phyloP scores from a whole-genome alignment of 352 stramenopile genomes.

The Phytophthora kernoviae region DNA sequence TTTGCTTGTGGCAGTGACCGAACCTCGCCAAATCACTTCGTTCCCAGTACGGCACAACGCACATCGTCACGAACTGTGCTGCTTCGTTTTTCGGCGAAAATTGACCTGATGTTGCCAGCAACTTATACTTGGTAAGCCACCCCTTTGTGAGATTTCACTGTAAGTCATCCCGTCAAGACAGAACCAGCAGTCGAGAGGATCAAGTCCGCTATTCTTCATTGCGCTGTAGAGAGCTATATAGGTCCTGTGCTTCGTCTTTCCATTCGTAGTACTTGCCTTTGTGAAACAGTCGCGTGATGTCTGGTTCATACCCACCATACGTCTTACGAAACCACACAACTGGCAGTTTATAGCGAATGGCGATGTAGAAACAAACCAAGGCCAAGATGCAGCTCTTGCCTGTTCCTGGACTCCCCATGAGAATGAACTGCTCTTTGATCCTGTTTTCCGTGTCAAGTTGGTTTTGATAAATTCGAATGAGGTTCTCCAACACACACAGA shows the following conservation, averaged over 20 bases:
- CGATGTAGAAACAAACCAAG: conserved; percentile 12
- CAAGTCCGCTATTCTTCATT: too few species aligned
- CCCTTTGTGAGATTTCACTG: neutral
- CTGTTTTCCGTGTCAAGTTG: neutral
- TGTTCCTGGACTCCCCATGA: conserved; percentile 10
- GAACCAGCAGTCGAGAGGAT: conserved; percentile 1
- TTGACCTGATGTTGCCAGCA: conserved; percentile 9
- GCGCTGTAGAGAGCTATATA: neutral
- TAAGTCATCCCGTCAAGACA: conserved; percentile 13
- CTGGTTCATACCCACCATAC: neutral
- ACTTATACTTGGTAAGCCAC: neutral
- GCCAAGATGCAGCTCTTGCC: conserved; percentile 22
- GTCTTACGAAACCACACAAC: conserved; percentile 8
- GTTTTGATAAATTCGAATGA: conserved; percentile 1
- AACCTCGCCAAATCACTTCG: conserved; percentile 4
- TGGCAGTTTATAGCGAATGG: neutral
- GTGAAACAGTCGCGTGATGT: conserved; percentile 11
- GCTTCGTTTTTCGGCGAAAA: conserved; percentile 5
- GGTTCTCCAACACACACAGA: conserved; percentile 3
- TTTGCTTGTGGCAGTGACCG: neutral
- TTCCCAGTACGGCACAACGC: conserved; percentile 15
- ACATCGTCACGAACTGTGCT: conserved; percentile 1
- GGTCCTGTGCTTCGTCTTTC: neutral
- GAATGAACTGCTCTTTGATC: conserved; percentile 10
- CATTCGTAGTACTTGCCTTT: conserved; percentile 11